Base-by-base conservation (phyloP, 495 filamentous ascomycete genomes). In the Aspergillus ellipticus region DNA sequence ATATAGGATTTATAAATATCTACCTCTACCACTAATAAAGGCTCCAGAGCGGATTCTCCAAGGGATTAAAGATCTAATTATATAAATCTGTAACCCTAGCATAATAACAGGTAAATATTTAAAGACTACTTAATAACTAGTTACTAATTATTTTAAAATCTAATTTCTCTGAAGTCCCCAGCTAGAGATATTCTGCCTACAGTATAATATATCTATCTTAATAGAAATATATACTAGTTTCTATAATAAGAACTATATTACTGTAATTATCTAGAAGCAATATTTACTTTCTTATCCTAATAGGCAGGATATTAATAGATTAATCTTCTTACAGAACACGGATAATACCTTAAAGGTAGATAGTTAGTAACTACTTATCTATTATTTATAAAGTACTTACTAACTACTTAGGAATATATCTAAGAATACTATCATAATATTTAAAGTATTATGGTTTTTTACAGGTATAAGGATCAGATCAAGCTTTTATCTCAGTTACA, bases 221-320 rank as follows among this genome's bases (percentile, higher is more conserved):
- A 4, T 51, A 33, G 37, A 58, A 7, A 50, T 58, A 22, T 45
- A 58, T n/a, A 16, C 43, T 33, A 45, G 22, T 21, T 50, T 58
- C 17, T 49, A 15, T 50, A 58, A 58, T 58, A 48, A 43, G 21
- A 51, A 58, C 19, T n/a, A 26, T 9, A 54, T 58, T 45, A 21
- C 31, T 33, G 45, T 51, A 35, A 33, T 58, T 43, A 58, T 58
- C 31, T 45, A 58, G 26, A 58, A 58, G 20, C 35, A 58, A 11
- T 35, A 19, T 0, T 13, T 58, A 21, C 4, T 58, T 10, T 50
- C 35, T 2, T 50, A 54, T 49, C 51, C 51, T 11, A 20, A 49
- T 15, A 51, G 51, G 11, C 45, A 58, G 24, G 43, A 54, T 58
- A 54, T 58, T 42, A 45, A 58, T 54, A 22, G 51, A 9, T 16